These are phyloP conservation scores for Talaromyces sp. DNA, from an alignment of 2,329 filamentous ascomycete genomes.

Conservation along the genomic window DNA sequence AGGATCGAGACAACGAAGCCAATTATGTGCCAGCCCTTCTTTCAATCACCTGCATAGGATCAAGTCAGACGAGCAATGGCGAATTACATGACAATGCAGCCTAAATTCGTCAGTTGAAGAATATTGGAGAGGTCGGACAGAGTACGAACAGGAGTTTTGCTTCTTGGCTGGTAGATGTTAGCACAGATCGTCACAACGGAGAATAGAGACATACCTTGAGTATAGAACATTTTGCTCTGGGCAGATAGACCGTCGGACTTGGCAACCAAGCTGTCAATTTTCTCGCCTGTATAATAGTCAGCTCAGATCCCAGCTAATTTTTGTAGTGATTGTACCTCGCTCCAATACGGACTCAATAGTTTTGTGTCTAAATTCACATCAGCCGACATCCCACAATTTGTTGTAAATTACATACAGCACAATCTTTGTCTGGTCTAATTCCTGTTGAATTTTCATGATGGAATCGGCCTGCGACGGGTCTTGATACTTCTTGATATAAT, in stretches of 20 bases:
- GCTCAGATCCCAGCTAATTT: neutral
- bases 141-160: conserved; percentile 71
- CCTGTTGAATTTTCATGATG: conserved; percentile 93
- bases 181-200: neutral
- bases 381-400: neutral
- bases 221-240: conserved; percentile 98
- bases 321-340: conserved; percentile 49
- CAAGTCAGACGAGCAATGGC: neutral
- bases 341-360: conserved; percentile 70
- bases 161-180: conserved; percentile 63
- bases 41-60: neutral
- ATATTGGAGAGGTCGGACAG: conserved; percentile 39
- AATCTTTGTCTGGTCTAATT: conserved; percentile 96
- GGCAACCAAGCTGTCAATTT: conserved; percentile 87
- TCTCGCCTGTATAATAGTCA: conserved; percentile 59
- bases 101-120: conserved; percentile 1
- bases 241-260: conserved; percentile 89
- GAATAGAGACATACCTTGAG: conserved; percentile 43
- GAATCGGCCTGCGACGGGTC: conserved; percentile 85
- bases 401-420: conserved; percentile 52
- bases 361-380: conserved; percentile 61
- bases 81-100: conserved; percentile 18
- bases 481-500: conserved; percentile 76
- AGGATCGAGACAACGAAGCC: neutral
- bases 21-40: neutral